phyloP scores from a whole-genome alignment of 306 rosid genomes.

The Trifolium pratense region DNA sequence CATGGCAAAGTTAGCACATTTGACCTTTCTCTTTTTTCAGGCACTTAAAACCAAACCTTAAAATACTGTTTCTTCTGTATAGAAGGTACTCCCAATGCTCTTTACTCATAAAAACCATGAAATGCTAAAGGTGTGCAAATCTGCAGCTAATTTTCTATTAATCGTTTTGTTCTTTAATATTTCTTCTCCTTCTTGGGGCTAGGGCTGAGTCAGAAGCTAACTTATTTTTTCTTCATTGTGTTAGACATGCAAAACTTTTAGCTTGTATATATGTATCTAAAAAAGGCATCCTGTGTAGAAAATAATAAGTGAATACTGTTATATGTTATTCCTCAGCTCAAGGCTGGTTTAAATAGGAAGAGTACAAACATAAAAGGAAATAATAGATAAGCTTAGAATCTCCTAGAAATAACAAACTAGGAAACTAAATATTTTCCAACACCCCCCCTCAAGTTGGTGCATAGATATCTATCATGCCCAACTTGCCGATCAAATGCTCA shows the following conservation, averaged over 20 bases:
- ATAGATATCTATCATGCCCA: too few species aligned
- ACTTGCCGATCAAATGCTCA: too few species aligned
- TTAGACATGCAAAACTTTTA: background rate
- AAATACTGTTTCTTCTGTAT: conserved; percentile 4
- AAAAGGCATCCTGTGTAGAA: background rate
- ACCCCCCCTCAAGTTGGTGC: too few species aligned
- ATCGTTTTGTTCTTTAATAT: background rate
- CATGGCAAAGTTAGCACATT: background rate
- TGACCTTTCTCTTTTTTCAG: background rate
- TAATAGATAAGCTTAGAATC: too few species aligned
- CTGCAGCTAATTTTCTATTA: conserved; percentile 9
- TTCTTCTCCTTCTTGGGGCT: conserved; percentile 2
- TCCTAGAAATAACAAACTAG: too few species aligned
- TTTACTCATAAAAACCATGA: conserved; percentile 2
- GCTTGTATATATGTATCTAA: conserved; percentile 5
- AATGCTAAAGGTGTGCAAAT: conserved; percentile 8
- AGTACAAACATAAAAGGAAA: too few species aligned
- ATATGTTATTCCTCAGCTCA: too few species aligned
- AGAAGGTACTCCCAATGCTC: conserved; percentile 1
- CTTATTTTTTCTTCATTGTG: conserved; percentile 13
- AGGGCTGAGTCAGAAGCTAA: background rate
- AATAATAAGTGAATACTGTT: too few species aligned
- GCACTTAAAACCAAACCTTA: conserved; percentile 1
- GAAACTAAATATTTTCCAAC: too few species aligned
- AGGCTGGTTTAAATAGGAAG: too few species aligned